A percentile compares a stretch with the other conserved stretches of the same genome.
phyloP scores from a whole-genome alignment of 2,329 filamentous ascomycete species.

The Fusarium chaquense region DNA sequence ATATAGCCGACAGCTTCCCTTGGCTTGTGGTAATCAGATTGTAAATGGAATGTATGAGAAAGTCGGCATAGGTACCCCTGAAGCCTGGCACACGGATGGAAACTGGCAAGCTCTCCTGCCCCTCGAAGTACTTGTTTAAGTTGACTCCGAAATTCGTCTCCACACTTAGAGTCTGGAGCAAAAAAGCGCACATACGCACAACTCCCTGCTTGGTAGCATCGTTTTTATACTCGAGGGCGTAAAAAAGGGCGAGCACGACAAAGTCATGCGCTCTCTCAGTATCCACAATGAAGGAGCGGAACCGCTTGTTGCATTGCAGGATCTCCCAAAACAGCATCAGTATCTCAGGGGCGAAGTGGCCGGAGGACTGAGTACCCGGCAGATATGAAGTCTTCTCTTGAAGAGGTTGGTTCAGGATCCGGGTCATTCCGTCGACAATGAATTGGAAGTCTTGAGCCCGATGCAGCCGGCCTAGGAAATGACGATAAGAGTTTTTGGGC shows the following conservation, averaged over 20 bases:
- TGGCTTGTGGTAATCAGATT: conserved; percentile 91
- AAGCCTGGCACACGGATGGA: conserved; percentile 87
- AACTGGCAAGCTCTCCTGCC: conserved; percentile 85
- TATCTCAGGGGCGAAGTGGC: conserved; percentile 93
- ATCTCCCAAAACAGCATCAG: conserved; percentile 98
- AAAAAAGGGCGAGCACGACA: conserved; percentile 89
- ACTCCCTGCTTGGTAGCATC: conserved; percentile 91
- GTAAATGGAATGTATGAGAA: conserved; percentile 94
- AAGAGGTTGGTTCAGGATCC: conserved; percentile 91
- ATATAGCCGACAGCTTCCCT: conserved; percentile 89
- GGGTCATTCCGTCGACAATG: conserved; percentile 91
- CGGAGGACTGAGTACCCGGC: conserved; percentile 81
- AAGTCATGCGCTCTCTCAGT: conserved; percentile 95
- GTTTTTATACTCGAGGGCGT: conserved; percentile 88
- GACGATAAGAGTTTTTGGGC: conserved; percentile 92
- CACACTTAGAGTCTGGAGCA: conserved; percentile 93
- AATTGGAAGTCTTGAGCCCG: conserved; percentile 98
- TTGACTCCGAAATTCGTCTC: conserved; percentile 91
- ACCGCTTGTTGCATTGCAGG: conserved; percentile 96
- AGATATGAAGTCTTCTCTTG: conserved; percentile 91
- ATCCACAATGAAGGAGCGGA: conserved; percentile 96
- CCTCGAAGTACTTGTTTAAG: conserved; percentile 88
- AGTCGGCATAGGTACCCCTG: conserved; percentile 91
- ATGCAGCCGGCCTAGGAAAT: conserved; percentile 90
- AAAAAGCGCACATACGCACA: conserved; percentile 96